Conservation (phyloP, 2,329 filamentous ascomycete genomes). For the Neopestalotiopsis sp. region DNA sequence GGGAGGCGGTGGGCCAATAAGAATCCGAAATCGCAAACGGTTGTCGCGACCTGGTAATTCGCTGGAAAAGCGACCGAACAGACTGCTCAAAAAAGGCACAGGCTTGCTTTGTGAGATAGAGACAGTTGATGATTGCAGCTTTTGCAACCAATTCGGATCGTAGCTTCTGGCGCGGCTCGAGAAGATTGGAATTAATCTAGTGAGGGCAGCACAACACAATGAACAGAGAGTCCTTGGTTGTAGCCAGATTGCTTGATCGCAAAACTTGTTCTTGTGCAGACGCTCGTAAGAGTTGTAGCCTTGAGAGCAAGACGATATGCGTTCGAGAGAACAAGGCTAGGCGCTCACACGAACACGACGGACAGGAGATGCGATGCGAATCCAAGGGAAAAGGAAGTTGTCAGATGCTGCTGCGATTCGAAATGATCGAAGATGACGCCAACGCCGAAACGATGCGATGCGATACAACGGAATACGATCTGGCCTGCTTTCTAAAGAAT, state of each 20-base stretch:
- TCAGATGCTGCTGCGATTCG: conserved; percentile 24
- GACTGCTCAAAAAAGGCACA: conserved; percentile 8
- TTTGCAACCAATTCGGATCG: conserved; percentile 8
- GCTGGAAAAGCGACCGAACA: neutral
- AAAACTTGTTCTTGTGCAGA: conserved; percentile 2
- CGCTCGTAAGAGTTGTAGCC: neutral
- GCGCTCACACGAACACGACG: neutral
- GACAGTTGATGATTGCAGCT: conserved; percentile 10
- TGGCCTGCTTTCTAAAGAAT: conserved; percentile 25
- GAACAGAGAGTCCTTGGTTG: neutral
- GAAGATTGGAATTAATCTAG: conserved; percentile 1
- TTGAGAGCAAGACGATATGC: neutral
- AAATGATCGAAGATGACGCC: conserved; percentile 25
- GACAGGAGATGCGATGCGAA: conserved; percentile 2
- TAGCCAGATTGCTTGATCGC: neutral
- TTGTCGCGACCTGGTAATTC: conserved; percentile 8
- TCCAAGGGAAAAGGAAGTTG: conserved; percentile 8
- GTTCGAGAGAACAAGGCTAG: neutral
- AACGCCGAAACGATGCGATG: conserved; percentile 25
- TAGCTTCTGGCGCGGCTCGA: conserved; percentile 4
- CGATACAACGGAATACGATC: conserved; percentile 8
- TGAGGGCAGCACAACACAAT: no score
- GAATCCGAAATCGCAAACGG: conserved; percentile 13
- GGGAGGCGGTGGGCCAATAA: conserved; percentile 10
- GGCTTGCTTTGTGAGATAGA: neutral